phyloP scores from a whole-genome alignment of 257 asterid species.

The Salvia hispanica region DNA sequence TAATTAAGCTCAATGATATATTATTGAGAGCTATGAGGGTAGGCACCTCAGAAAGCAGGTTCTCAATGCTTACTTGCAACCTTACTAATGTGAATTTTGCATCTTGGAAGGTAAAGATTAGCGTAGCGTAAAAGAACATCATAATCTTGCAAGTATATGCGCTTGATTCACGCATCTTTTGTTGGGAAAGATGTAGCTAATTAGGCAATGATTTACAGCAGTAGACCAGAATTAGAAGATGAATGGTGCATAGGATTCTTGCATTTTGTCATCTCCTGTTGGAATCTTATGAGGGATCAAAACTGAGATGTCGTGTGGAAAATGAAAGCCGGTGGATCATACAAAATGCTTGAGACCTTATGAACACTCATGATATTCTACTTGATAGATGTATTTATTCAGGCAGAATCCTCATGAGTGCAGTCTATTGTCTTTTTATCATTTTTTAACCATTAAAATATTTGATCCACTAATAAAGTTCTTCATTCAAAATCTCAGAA shows the following conservation, averaged over 20 bases:
- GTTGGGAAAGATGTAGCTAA: conserved; percentile 29
- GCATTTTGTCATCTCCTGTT: background rate
- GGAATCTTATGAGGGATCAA: background rate
- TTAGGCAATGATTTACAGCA: conserved; percentile 43
- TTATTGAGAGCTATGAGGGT: conserved; percentile 17
- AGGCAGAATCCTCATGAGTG: conserved; percentile 29
- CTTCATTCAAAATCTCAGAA: conserved; percentile 16
- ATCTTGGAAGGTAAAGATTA: conserved; percentile 33
- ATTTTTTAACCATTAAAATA: conserved; percentile 7
- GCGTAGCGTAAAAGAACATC: conserved; percentile 55
- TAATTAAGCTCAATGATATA: conserved; percentile 28
- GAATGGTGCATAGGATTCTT: conserved; percentile 23
- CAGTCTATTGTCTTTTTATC: conserved; percentile 27
- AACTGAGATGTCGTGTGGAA: background rate
- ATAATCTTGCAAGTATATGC: conserved; percentile 37
- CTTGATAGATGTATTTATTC: conserved; percentile 38
- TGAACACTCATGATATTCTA: conserved; percentile 27
- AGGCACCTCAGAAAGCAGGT: conserved; percentile 29
- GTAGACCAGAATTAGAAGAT: background rate
- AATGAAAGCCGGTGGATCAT: background rate
- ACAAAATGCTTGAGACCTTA: conserved; percentile 17
- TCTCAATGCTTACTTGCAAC: conserved; percentile 33
- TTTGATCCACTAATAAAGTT: conserved; percentile 38
- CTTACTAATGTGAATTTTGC: conserved; percentile 27
- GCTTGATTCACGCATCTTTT: conserved; percentile 38